phyloP scores from a whole-genome alignment of 2,329 filamentous ascomycete genomes.

The Alternaria incomplexa region DNA sequence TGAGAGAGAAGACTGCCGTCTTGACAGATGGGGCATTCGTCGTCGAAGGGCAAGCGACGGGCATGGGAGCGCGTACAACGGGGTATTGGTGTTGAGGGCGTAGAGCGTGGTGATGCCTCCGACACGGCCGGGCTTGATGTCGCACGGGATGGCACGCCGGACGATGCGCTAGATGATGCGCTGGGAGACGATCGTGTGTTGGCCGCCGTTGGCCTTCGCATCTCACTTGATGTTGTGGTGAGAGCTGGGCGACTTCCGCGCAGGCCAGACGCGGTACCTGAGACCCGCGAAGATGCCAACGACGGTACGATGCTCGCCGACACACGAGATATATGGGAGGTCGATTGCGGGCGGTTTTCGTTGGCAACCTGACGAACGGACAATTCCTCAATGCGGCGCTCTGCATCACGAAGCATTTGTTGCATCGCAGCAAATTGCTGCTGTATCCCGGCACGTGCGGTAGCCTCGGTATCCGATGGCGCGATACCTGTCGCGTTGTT shows the following conservation, averaged over 20 bases:
- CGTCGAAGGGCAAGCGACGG: conserved; percentile 19
- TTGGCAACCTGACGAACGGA: neutral
- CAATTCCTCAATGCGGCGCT: neutral
- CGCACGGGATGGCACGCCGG: neutral
- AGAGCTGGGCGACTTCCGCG: too few species aligned
- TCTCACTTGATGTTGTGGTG: too few species aligned
- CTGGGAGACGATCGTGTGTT: neutral
- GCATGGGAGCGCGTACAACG: conserved; percentile 17
- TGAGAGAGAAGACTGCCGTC: conserved; percentile 9
- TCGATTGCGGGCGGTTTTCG: too few species aligned
- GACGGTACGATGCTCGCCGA: too few species aligned
- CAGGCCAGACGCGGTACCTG: too few species aligned
- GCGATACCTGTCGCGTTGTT: neutral
- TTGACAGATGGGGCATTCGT: conserved; percentile 30
- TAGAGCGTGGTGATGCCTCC: neutral
- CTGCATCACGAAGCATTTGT: neutral
- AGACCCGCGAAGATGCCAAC: too few species aligned
- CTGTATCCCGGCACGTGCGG: neutral
- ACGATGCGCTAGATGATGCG: neutral
- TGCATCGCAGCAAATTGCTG: neutral
- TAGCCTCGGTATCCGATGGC: neutral
- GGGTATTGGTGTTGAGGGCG: neutral
- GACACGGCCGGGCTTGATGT: neutral
- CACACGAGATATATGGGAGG: too few species aligned
- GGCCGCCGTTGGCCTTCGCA: neutral